Evolutionary conservation across 257 asterid genomes (phyloP).

Genomic region (Penstemon barbatus): DNA sequence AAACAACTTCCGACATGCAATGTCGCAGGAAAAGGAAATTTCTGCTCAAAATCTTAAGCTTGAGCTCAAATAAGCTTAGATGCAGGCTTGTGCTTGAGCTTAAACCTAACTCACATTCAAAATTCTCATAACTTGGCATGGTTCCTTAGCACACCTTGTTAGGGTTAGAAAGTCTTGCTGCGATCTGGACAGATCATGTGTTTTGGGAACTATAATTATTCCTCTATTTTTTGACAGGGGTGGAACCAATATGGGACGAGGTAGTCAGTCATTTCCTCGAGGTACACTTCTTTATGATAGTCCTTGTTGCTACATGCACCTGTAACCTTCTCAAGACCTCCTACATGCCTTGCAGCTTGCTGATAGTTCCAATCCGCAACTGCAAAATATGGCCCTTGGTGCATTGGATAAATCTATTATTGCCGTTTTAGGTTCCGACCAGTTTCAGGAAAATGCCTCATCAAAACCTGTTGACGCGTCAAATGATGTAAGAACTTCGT

Average conservation of each 20-base stretch:
- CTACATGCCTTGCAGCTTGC: constrained; percentile 73
- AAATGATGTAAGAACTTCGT: constrained; percentile 52
- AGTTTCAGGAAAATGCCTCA: constrained; percentile 55
- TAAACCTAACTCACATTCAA: constrained; percentile 14
- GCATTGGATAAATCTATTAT: constrained; percentile 93
- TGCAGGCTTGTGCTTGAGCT: constrained; percentile 19
- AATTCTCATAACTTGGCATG: background rate
- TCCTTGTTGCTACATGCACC: constrained; percentile 23
- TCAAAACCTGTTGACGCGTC: constrained; percentile 43
- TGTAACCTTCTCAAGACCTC: constrained; percentile 23
- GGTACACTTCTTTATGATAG: constrained; percentile 46
- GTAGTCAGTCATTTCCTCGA: constrained; percentile 82
- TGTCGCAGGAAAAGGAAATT: constrained; percentile 13
- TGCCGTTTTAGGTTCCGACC: constrained; percentile 88
- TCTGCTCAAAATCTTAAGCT: constrained; percentile 17
- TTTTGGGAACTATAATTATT: constrained; percentile 23
- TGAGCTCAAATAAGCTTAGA: background rate
- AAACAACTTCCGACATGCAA: background rate
- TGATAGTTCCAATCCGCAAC: constrained; percentile 66
- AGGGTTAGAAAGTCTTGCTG: constrained; percentile 2
- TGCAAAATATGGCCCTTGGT: constrained; percentile 77
- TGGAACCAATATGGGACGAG: constrained; percentile 91
- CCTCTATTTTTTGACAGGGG: constrained; percentile 61
- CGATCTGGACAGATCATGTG: constrained; percentile 26
- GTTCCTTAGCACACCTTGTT: constrained; percentile 1